phyloP scores from a whole-genome alignment of 225 moss, liverwort and hornwort genomes.

The Bryoerythrophyllum caledonicum region DNA sequence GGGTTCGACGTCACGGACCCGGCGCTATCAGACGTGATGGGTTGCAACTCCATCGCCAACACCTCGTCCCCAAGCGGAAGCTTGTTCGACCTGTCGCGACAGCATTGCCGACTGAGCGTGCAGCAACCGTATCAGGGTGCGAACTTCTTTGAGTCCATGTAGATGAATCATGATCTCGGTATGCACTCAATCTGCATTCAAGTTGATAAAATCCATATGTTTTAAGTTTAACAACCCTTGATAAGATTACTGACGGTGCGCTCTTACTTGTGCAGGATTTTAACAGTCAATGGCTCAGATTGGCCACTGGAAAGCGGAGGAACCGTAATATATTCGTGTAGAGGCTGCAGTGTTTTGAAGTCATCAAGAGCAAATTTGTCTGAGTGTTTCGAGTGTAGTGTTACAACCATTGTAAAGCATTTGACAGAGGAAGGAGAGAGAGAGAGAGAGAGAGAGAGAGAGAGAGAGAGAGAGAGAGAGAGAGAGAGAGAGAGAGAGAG shows the following conservation, averaged over 20 bases:
- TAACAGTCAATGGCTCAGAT: neutral
- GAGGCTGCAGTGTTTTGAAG: neutral
- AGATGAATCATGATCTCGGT: slow-evolving; percentile 10
- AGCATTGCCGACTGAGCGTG: slow-evolving; percentile 52
- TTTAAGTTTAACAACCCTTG: neutral
- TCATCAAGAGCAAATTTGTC: neutral
- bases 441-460: neutral
- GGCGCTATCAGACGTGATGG: slow-evolving; percentile 11
- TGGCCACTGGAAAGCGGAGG: neutral
- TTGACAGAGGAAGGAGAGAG: too few relatives aligned
- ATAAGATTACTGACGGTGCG: neutral
- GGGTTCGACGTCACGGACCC: slow-evolving; percentile 39
- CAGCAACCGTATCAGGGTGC: slow-evolving; percentile 35
- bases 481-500: neutral
- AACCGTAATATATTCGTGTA: neutral
- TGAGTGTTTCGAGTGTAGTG: neutral
- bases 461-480: neutral
- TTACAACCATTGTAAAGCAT: too few relatives aligned
- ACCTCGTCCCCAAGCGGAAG: slow-evolving; percentile 17
- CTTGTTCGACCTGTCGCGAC: slow-evolving; percentile 42
- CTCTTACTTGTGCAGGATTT: slow-evolving; percentile 1
- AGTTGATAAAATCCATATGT: neutral
- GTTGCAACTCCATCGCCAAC: slow-evolving; percentile 5
- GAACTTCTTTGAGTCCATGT: slow-evolving; percentile 37
- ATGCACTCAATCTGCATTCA: neutral